These are phyloP conservation scores for Allantophomopsis cytisporea DNA, from an alignment of 2,329 filamentous ascomycete genomes.

Conservation along the genomic window DNA sequence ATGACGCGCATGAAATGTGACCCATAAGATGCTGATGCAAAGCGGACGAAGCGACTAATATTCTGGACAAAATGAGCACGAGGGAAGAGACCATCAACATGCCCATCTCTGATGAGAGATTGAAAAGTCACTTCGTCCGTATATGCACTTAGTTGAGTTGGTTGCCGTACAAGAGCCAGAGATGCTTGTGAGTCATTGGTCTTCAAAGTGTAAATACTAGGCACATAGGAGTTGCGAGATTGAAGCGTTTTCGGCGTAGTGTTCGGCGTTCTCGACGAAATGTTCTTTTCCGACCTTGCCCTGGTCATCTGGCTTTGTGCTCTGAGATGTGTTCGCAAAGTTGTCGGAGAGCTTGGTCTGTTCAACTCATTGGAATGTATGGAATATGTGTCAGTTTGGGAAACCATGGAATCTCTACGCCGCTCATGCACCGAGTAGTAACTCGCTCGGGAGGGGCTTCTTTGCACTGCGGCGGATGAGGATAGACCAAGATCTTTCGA, in stretches of 20 bases:
- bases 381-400: slow-evolving; percentile 40
- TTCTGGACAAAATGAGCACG: slow-evolving; percentile 44
- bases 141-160: slow-evolving; percentile 18
- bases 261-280: slow-evolving; percentile 7
- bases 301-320: slow-evolving; percentile 17
- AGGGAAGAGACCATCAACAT: slow-evolving; percentile 44
- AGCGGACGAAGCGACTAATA: slow-evolving; percentile 51
- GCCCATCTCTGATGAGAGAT: slow-evolving; percentile 28
- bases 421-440: slow-evolving; percentile 36
- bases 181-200: slow-evolving; percentile 26
- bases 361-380: slow-evolving; percentile 30
- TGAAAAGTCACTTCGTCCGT: slow-evolving; percentile 12
- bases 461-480: slow-evolving; percentile 9
- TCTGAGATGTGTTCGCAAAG: slow-evolving; percentile 15
- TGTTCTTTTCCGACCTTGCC: slow-evolving; percentile 21
- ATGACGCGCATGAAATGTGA: slow-evolving; percentile 48
- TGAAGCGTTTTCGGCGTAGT: slow-evolving; percentile 7
- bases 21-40: slow-evolving; percentile 53
- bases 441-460: slow-evolving; percentile 30
- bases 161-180: slow-evolving; percentile 11
- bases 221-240: slow-evolving; percentile 16
- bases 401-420: slow-evolving; percentile 38
- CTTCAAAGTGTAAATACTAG: slow-evolving; percentile 46
- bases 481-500: slow-evolving; percentile 21
- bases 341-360: slow-evolving; percentile 29